Conservation (phyloP, 768 basidiomycete species). For the Lactarius quietus region DNA sequence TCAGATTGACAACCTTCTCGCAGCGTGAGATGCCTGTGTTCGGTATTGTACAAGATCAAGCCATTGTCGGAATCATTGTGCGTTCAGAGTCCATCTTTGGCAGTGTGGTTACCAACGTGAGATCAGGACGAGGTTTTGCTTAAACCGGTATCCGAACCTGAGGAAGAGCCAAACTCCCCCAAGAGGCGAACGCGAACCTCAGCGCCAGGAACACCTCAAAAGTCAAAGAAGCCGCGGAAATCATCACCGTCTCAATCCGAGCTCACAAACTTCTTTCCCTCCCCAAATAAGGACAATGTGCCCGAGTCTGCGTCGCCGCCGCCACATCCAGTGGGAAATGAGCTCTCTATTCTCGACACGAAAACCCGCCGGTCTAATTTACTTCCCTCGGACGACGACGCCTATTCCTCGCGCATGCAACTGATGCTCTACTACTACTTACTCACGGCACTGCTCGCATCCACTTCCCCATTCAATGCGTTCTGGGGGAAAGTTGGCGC, state of each 20-base stretch:
- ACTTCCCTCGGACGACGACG: slow-evolving; percentile 57
- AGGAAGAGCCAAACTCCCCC: slow-evolving; percentile 1
- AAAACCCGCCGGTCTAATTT: slow-evolving; percentile 56
- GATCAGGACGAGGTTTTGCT: slow-evolving; percentile 51
- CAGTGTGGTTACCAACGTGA: background rate
- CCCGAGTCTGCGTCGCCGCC: background rate
- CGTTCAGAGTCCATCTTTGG: slow-evolving; percentile 22
- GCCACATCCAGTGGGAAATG: slow-evolving; percentile 19
- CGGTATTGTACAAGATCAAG: slow-evolving; percentile 59
- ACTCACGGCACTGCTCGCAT: slow-evolving; percentile 46
- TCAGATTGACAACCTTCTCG: slow-evolving; percentile 11
- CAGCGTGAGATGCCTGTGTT: slow-evolving; percentile 87
- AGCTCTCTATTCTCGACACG: slow-evolving; percentile 56
- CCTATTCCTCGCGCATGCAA: slow-evolving; percentile 58
- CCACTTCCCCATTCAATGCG: slow-evolving; percentile 45
- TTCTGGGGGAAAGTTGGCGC: slow-evolving; percentile 51
- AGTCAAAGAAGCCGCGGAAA: slow-evolving; percentile 31
- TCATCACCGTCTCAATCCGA: slow-evolving; percentile 26
- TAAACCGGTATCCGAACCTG: slow-evolving; percentile 21
- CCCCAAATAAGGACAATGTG: background rate
- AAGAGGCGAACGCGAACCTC: slow-evolving; percentile 27
- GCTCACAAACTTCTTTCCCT: slow-evolving; percentile 28
- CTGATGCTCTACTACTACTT: slow-evolving; percentile 76
- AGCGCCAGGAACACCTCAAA: slow-evolving; percentile 29
- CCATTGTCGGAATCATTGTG: slow-evolving; percentile 76